Conservation (phyloP, 495 filamentous ascomycete species). For the Podospora didyma region DNA sequence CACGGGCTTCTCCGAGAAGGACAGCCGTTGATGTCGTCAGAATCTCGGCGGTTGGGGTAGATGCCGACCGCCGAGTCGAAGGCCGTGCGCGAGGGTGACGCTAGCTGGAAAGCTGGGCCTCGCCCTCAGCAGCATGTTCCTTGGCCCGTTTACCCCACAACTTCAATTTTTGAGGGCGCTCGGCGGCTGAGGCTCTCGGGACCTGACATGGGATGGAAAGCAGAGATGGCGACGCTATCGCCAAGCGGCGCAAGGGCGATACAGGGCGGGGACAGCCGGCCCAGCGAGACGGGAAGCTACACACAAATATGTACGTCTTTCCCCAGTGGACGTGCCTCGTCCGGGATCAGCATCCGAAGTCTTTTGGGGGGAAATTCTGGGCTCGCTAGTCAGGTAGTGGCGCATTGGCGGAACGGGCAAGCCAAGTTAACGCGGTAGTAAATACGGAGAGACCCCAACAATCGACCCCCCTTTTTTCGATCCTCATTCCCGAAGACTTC, state of each 20-base stretch:
- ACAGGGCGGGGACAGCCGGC: not conserved
- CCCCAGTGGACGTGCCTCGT: no score
- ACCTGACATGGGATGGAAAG: no score
- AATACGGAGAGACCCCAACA: not conserved
- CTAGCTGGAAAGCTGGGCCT: not conserved
- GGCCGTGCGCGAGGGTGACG: not conserved
- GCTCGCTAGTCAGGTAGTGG: no score
- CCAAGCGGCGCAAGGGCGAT: not conserved
- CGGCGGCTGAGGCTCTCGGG: not conserved
- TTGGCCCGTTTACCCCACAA: no score
- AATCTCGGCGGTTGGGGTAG: not conserved
- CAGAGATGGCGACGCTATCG: not conserved
- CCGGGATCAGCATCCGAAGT: no score
- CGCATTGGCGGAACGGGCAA: no score
- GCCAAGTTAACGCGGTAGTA: not conserved
- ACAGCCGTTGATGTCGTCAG: slow-evolving; percentile 1
- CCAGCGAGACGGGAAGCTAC: not conserved
- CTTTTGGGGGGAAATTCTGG: no score
- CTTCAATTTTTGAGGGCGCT: not conserved
- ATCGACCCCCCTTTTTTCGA: not conserved
- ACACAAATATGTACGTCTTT: not conserved
- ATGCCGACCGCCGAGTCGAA: not conserved
- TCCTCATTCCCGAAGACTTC: slow-evolving; percentile 11
- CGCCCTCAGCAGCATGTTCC: no score
- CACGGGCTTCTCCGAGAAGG: not conserved